Evolutionary conservation across 1,284 basidiomycete genomes (phyloP).

Genomic region (Agaricales sp.): DNA sequence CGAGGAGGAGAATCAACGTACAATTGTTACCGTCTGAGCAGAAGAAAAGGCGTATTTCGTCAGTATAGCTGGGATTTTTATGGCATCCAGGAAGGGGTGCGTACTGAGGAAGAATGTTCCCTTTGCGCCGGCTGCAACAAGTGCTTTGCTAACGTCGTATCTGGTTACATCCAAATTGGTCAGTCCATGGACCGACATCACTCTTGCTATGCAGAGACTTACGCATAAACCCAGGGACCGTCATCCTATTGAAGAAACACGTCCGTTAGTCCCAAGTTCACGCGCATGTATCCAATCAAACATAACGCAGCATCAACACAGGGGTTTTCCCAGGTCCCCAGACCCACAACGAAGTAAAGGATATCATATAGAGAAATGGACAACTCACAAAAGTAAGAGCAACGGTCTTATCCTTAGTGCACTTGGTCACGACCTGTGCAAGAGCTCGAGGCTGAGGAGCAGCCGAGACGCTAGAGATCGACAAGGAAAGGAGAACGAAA

Average conservation of each 20-base stretch:
- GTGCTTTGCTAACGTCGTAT: constrained; percentile 27
- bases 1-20: neutral
- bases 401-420: neutral
- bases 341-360: no score
- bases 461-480: no score
- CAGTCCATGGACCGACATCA: no score
- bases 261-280: no score
- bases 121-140: constrained; percentile 27
- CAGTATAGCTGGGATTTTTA: no score
- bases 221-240: neutral
- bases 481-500: neutral
- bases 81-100: constrained; percentile 13
- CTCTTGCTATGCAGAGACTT: no score
- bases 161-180: no score
- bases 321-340: no score
- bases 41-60: neutral
- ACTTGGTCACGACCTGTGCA: constrained; percentile 1
- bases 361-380: no score
- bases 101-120: constrained; percentile 49
- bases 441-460: neutral
- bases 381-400: neutral
- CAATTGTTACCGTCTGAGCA: neutral
- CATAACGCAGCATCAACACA: no score
- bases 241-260: no score
- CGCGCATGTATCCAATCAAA: no score